Percentiles rank a stretch among this genome's conserved stretches.
phyloP scores from a whole-genome alignment of 331 rosid genomes.

The Saraca asoca region DNA sequence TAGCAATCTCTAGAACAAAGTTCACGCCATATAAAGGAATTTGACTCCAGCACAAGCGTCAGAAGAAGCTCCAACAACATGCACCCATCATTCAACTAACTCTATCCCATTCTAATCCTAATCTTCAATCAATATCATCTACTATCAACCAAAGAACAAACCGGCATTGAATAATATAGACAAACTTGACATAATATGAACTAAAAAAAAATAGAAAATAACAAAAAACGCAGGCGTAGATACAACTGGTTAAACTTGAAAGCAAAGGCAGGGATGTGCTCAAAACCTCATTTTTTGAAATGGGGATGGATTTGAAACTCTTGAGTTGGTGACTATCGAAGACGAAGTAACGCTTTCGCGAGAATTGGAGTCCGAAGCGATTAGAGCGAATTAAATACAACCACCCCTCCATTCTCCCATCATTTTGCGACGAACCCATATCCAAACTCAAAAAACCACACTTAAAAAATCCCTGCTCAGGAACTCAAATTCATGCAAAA shows the following conservation, averaged over 20 bases:
- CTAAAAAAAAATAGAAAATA: background rate
- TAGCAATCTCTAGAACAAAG: too few species aligned
- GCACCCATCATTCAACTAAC: background rate
- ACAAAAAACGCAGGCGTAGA: background rate
- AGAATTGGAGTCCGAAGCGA: constrained; percentile 74
- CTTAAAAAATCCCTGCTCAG: background rate
- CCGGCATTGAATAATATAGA: background rate
- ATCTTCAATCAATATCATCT: background rate
- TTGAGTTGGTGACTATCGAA: constrained; percentile 64
- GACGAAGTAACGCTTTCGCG: constrained; percentile 76
- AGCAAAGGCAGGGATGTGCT: background rate
- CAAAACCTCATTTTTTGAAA: constrained; percentile 58
- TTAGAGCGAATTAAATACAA: constrained; percentile 70
- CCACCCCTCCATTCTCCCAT: constrained; percentile 80
- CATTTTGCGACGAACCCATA: constrained; percentile 46
- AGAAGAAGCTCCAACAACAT: background rate
- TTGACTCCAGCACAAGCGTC: background rate
- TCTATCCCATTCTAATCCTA: background rate
- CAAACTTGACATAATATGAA: background rate
- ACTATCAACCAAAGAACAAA: too few species aligned
- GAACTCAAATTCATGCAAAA: constrained; percentile 36
- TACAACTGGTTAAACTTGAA: background rate
- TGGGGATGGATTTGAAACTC: constrained; percentile 73
- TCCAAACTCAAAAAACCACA: background rate
- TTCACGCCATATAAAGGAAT: background rate